Conservation (phyloP, 106 monocot genomes). For the Dendrobium nobile region DNA sequence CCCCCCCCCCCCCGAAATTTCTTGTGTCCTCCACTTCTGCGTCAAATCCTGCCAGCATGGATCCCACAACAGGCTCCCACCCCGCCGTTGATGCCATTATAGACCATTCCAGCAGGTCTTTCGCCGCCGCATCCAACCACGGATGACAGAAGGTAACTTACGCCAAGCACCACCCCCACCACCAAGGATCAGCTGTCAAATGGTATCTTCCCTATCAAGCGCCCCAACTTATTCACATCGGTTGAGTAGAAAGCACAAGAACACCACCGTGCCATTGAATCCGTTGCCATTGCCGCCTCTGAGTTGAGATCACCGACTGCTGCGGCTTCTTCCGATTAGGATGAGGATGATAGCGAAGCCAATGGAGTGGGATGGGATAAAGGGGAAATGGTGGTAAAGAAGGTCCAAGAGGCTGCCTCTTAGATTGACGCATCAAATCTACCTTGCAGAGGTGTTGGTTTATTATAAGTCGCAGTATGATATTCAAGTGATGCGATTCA, state of each 20-base stretch:
- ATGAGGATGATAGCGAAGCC: conserved; percentile 30
- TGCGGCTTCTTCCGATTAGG: conserved; percentile 29
- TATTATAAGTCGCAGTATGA: conserved; percentile 73
- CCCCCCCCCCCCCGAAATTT: no score
- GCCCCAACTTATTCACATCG: conserved; percentile 60
- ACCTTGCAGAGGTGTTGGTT: conserved; percentile 57
- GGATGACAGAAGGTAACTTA: conserved; percentile 95
- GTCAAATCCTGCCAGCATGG: not conserved
- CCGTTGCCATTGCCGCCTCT: conserved; percentile 17
- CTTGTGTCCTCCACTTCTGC: not conserved
- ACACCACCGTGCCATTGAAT: conserved; percentile 55
- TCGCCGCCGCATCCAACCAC: conserved; percentile 29
- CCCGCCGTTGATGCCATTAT: not conserved
- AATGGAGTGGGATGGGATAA: conserved; percentile 22
- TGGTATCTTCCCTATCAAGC: conserved; percentile 5
- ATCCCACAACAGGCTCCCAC: not conserved
- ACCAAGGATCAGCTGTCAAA: not conserved
- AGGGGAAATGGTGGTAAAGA: conserved; percentile 34
- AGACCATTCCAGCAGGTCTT: conserved; percentile 9
- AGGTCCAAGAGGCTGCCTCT: conserved; percentile 77
- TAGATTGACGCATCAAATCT: conserved; percentile 67
- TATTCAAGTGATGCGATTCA: conserved; percentile 93
- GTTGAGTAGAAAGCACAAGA: conserved; percentile 70
- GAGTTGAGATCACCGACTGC: conserved; percentile 9
- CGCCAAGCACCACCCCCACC: conserved; percentile 49